Conservation (phyloP, 2,329 filamentous ascomycete species). For the Hyphodiscus sp. region DNA sequence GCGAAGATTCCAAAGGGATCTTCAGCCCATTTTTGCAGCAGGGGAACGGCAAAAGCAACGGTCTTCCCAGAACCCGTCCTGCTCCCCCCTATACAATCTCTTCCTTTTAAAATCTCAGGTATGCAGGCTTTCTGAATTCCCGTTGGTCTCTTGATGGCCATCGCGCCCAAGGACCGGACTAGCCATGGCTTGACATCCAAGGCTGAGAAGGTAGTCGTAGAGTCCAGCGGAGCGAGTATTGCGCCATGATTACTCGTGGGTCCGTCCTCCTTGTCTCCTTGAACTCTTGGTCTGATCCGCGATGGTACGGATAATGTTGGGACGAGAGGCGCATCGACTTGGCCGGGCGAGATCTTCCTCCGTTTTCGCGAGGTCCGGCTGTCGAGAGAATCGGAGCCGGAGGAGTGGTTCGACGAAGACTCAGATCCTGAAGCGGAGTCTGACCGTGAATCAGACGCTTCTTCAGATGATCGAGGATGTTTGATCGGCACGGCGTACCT, state of each 20-base stretch:
- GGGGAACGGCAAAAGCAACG: constrained; percentile 88
- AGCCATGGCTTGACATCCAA: constrained; percentile 81
- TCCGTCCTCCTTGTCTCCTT: constrained; percentile 1
- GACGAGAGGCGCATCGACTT: constrained; percentile 15
- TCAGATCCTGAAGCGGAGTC: constrained; percentile 7
- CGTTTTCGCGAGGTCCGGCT: constrained; percentile 27
- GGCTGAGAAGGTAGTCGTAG: constrained; percentile 61
- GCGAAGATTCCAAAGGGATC: constrained; percentile 90
- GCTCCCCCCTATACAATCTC: constrained; percentile 92
- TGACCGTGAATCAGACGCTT: constrained; percentile 8
- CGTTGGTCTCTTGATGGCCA: constrained; percentile 84
- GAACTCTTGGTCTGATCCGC: constrained; percentile 21
- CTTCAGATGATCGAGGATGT: constrained; percentile 1
- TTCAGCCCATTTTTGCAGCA: constrained; percentile 86
- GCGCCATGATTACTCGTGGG: constrained; percentile 12
- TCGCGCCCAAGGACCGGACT: constrained; percentile 65
- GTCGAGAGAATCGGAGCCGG: constrained; percentile 29
- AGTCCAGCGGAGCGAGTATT: constrained; percentile 47
- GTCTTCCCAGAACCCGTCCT: constrained; percentile 97
- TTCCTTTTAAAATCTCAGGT: constrained; percentile 81
- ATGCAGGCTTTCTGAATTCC: constrained; percentile 92
- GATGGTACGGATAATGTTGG: constrained; percentile 23
- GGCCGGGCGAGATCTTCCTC: constrained; percentile 21
- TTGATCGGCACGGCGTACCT: constrained; percentile 2
- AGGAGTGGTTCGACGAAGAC: constrained; percentile 3